phyloP scores from a whole-genome alignment of 306 rosid genomes.

The Castanea mollissima region DNA sequence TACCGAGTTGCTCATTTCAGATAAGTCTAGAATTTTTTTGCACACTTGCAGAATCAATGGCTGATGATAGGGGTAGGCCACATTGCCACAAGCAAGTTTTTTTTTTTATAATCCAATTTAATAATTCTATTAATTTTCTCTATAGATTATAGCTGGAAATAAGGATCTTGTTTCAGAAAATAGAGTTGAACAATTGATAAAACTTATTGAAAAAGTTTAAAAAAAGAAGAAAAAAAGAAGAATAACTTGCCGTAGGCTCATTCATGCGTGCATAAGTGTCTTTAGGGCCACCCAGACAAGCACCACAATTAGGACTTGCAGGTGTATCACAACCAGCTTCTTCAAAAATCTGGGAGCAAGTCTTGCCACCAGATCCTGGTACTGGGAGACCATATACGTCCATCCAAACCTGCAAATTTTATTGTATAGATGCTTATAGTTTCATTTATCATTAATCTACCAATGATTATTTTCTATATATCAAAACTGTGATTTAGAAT shows the following conservation, averaged over 20 bases:
- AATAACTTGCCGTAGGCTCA: conserved; percentile 66
- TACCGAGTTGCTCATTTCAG: not conserved
- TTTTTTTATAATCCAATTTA: not conserved
- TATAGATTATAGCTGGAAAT: not conserved
- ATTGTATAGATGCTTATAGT: not conserved
- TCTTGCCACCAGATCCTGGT: conserved; percentile 94
- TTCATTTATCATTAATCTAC: conserved; percentile 15
- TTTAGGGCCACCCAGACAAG: conserved; percentile 97
- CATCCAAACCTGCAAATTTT: conserved; percentile 80
- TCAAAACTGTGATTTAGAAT: not conserved
- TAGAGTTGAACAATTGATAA: conserved; percentile 4
- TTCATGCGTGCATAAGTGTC: conserved; percentile 93
- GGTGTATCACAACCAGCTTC: conserved; percentile 99
- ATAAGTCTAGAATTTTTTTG: not conserved
- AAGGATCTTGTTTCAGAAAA: not conserved
- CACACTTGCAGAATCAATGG: not conserved
- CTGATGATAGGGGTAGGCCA: not conserved
- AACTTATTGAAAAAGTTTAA: not conserved
- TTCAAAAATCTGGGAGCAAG: conserved; percentile 97
- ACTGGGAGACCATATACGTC: conserved; percentile 72
- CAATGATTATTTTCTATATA: not conserved
- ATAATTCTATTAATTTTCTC: conserved; percentile 2
- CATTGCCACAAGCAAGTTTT: not conserved
- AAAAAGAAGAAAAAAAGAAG: not conserved
- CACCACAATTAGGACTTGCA: conserved; percentile 93